Evolutionary conservation across 257 asterid genomes (phyloP), one percentile per base, ranked within the genome.

Genomic region (Nicotiana noctiflora): DNA sequence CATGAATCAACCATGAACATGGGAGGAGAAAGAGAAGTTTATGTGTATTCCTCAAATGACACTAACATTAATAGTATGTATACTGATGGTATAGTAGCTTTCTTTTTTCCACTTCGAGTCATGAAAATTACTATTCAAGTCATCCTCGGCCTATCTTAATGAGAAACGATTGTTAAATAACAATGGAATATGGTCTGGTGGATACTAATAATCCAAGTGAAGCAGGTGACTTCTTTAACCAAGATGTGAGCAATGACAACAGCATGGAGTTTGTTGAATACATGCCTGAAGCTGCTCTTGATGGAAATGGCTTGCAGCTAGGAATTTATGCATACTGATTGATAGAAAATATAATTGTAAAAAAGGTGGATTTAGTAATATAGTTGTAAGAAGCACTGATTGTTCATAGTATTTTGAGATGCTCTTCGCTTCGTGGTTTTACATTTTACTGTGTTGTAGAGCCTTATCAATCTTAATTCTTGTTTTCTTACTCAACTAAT

Each of bases 161-260:
- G 62, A 52, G 76, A 60, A 79, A 70, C 34, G 82, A 29, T 29
- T 44, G 67, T 75, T 51, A 81, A 59, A 60, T 81, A 27, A 27
- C 29, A 13, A 83, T 84, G 80, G 84, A 85, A 84, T 81, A 78
- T 60, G 49, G 51, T 75, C 8, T 44, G 57, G 49, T 46, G 78
- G 63, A 74, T 66, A 21, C 61, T 18, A 65, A 40, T 55, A 60
- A 82, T 78, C 79, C 37, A 44, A 63, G 77, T 83, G 90, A 86
- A 80, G 70, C 25, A 0, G 89, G 83, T 70, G 86, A 81, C 29
- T 84, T 85, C 83, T 76, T 87, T 17, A 85, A 84, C 84, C 89
- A 77, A 83, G 89, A 89, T 60, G 67, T 83, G 19, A 86, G 85
- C 83, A 87, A 81, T 27, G 88, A 85, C 32, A 82, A 76, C 83